phyloP scores from a whole-genome alignment of 129 eudicot species.

The Escallonia herrerae region DNA sequence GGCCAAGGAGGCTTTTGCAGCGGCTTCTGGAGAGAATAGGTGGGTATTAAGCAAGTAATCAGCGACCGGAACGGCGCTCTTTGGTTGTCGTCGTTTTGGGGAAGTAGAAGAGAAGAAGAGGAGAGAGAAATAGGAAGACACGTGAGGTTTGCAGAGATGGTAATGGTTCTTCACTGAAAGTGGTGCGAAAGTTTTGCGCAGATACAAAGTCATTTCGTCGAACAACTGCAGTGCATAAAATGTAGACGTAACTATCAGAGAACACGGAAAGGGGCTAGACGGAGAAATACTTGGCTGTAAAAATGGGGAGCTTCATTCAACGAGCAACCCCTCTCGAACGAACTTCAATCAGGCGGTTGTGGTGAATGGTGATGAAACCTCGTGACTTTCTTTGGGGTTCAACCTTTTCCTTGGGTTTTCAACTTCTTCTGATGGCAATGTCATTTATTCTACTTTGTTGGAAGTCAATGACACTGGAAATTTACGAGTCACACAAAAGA shows the following conservation, averaged over 20 bases:
- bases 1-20: constrained; percentile 14
- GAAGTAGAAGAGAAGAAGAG: neutral
- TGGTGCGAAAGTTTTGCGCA: neutral
- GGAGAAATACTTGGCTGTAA: neutral
- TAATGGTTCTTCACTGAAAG: neutral
- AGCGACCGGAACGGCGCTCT: neutral
- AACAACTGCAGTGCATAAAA: neutral
- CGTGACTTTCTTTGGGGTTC: no score
- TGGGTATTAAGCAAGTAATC: constrained; percentile 13
- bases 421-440: no score
- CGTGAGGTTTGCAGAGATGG: neutral
- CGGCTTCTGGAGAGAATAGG: constrained; percentile 19
- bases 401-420: no score
- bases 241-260: neutral
- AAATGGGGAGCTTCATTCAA: neutral
- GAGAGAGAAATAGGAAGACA: neutral
- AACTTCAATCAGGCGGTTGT: neutral
- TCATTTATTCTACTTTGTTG: no score
- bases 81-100: neutral
- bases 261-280: neutral
- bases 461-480: no score
- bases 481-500: no score
- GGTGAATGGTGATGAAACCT: no score
- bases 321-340: neutral
- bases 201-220: neutral